phyloP scores from a whole-genome alignment of 2,329 filamentous ascomycete genomes.

The Penicillium griseofulvum region DNA sequence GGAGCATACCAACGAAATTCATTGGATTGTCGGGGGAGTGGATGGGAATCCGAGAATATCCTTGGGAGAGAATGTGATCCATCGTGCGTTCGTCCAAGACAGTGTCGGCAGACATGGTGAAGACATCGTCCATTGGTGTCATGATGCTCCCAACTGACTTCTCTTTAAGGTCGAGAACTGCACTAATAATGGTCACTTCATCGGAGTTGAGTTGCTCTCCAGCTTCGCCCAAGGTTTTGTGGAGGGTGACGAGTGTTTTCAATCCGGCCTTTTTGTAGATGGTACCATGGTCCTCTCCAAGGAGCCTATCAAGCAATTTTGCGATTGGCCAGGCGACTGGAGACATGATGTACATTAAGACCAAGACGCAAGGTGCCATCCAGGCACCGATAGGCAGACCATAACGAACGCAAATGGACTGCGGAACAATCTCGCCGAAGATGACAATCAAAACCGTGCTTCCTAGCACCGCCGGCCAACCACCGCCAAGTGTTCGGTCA shows the following conservation, averaged over 20 bases:
- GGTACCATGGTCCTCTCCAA: conserved; percentile 93
- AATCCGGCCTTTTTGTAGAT: conserved; percentile 97
- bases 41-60: conserved; percentile 94
- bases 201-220: conserved; percentile 90
- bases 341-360: conserved; percentile 87
- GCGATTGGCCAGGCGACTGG: conserved; percentile 92
- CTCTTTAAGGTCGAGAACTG: conserved; percentile 91
- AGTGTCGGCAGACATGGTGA: conserved; percentile 93
- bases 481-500: conserved; percentile 88
- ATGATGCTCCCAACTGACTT: conserved; percentile 95
- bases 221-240: conserved; percentile 83
- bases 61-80: conserved; percentile 87
- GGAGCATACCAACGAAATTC: conserved; percentile 95
- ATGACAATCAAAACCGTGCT: conserved; percentile 96
- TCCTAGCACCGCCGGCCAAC: conserved; percentile 88
- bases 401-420: conserved; percentile 94
- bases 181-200: conserved; percentile 97
- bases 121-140: conserved; percentile 98
- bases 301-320: conserved; percentile 87
- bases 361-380: conserved; percentile 83
- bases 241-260: conserved; percentile 92
- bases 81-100: conserved; percentile 90
- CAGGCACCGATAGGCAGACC: conserved; percentile 91
- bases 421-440: conserved; percentile 93
- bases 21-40: conserved; percentile 77